Evolutionary conservation across 129 eudicot genomes (phyloP).

Genomic region (Chrysanthemum seticuspe): DNA sequence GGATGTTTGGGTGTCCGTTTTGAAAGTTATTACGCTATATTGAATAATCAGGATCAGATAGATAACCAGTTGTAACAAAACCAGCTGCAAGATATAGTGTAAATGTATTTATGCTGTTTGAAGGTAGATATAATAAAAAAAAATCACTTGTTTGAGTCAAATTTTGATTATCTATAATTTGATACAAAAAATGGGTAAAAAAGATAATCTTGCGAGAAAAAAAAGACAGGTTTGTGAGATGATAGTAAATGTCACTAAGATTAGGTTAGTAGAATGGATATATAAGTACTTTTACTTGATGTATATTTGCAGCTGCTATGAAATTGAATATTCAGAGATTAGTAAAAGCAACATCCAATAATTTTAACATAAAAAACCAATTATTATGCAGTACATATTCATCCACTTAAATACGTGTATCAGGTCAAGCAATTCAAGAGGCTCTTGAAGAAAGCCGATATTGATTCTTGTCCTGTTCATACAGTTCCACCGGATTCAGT

Average conservation of each 20-base stretch:
- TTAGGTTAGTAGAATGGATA: no score
- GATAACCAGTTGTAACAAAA: not conserved
- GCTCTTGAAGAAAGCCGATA: constrained; percentile 72
- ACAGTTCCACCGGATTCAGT: constrained; percentile 53
- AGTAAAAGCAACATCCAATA: no score
- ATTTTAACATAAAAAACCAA: no score
- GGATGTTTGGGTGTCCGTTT: not conserved
- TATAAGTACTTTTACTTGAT: no score
- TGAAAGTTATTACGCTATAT: not conserved
- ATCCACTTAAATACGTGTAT: constrained; percentile 18
- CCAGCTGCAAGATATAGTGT: not conserved
- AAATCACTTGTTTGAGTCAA: not conserved
- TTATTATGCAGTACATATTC: constrained; percentile 5
- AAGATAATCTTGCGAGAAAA: no score
- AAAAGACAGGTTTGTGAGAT: no score
- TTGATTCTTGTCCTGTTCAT: constrained; percentile 47
- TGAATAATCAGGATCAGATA: not conserved
- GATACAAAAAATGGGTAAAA: no score
- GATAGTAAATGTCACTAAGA: no score
- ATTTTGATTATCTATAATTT: not conserved
- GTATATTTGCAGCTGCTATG: no score
- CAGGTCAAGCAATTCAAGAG: constrained; percentile 69
- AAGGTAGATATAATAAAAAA: not conserved
- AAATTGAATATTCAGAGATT: no score
- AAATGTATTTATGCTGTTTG: not conserved